Evolutionary conservation across 768 basidiomycete species (phyloP).

Genomic region (Cystobasidium ongulense): DNA sequence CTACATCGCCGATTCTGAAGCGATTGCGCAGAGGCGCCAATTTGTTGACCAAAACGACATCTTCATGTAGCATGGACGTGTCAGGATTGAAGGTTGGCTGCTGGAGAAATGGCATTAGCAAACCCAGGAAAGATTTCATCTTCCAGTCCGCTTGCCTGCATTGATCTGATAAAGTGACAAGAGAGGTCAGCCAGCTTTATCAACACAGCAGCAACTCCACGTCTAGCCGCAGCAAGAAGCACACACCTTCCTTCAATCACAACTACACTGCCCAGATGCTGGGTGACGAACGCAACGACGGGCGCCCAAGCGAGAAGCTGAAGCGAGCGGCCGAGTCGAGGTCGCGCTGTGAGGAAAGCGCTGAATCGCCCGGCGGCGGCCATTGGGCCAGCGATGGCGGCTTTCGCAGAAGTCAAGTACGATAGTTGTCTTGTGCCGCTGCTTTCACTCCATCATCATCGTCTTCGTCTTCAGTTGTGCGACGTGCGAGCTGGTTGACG

Average conservation of each 20-base stretch:
- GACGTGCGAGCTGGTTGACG: no score
- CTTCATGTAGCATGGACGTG: slow-evolving; percentile 35
- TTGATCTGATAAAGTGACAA: slow-evolving; percentile 35
- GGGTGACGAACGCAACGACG: slow-evolving; percentile 36
- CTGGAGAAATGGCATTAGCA: neutral
- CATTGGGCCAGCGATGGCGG: neutral
- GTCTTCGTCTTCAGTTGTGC: no score
- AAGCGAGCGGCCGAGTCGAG: slow-evolving; percentile 1
- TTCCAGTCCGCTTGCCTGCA: slow-evolving; percentile 35
- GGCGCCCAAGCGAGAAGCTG: slow-evolving; percentile 38
- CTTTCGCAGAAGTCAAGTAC: neutral
- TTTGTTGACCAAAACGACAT: slow-evolving; percentile 40
- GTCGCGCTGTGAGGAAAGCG: neutral
- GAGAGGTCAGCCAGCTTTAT: neutral
- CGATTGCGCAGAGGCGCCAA: slow-evolving; percentile 18
- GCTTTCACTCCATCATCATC: no score
- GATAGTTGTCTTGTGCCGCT: neutral
- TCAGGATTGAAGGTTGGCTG: slow-evolving; percentile 43
- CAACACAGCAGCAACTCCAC: neutral
- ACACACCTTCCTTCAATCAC: slow-evolving; percentile 39
- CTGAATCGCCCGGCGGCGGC: neutral
- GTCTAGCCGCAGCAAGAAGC: no score
- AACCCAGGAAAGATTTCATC: neutral
- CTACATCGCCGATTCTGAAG: slow-evolving; percentile 39
- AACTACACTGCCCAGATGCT: slow-evolving; percentile 36